Percentiles rank a stretch among this genome's conserved stretches.
Evolutionary conservation across 2,329 filamentous ascomycete species (phyloP).

Genomic region (Ophiocordyceps camponoti-saundersi): DNA sequence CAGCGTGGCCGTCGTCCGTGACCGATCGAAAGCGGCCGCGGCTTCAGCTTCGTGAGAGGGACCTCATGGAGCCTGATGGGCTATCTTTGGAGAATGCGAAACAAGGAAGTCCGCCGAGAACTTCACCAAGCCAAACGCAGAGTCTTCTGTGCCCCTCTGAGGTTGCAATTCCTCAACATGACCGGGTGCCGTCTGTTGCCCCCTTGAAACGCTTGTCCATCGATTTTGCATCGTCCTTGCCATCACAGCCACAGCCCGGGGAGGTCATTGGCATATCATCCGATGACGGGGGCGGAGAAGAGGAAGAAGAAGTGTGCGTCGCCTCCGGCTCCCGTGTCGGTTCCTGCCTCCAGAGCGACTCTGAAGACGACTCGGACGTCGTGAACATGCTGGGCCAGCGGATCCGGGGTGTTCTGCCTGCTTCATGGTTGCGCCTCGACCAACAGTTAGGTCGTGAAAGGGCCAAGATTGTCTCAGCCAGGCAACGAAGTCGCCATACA

Average conservation of each 20-base stretch:
- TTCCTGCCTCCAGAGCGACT: conserved; percentile 10
- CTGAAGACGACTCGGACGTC: conserved; percentile 23
- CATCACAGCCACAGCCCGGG: neutral
- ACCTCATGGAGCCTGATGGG: conserved; percentile 10
- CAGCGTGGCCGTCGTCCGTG: conserved; percentile 7
- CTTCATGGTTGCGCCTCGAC: conserved; percentile 49
- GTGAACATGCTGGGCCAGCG: conserved; percentile 23
- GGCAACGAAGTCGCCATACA: conserved; percentile 14
- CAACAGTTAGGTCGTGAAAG: conserved; percentile 21
- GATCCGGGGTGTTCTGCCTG: conserved; percentile 45
- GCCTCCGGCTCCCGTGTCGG: conserved; percentile 1
- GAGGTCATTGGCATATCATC: conserved; percentile 7
- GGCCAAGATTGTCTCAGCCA: conserved; percentile 10
- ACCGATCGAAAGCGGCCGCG: conserved; percentile 13
- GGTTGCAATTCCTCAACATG: neutral
- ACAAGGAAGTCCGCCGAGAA: neutral
- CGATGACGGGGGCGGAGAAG: conserved; percentile 7
- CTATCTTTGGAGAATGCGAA: neutral
- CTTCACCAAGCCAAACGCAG: neutral
- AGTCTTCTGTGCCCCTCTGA: neutral
- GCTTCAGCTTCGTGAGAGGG: conserved; percentile 14
- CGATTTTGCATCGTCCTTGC: too few species aligned
- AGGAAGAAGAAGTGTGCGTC: conserved; percentile 1
- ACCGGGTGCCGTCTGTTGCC: neutral
- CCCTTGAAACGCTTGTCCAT: neutral